Percentiles rank a stretch among this genome's conserved stretches.
Conservation (phyloP, 2,329 filamentous ascomycete genomes). For the Epichloe gansuensis region DNA sequence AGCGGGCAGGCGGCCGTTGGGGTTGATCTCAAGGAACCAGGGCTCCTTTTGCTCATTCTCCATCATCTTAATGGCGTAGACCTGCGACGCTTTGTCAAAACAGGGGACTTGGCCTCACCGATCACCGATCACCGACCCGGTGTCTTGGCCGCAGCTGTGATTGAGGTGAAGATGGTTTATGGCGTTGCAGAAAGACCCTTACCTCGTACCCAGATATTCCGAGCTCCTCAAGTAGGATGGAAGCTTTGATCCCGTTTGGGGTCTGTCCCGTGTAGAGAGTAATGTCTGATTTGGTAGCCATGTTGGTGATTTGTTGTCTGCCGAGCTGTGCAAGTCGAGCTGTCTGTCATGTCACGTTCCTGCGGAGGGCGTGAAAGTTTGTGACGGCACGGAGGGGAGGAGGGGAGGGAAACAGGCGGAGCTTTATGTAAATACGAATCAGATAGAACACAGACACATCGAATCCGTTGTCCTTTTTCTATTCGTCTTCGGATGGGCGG, state of each 20-base stretch:
- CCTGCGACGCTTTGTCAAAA: conserved; percentile 15
- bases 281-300: conserved; percentile 42
- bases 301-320: neutral
- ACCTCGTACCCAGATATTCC: conserved; percentile 64
- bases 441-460: too few species aligned
- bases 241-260: conserved; percentile 83
- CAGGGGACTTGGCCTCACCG: neutral
- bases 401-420: too few species aligned
- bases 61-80: conserved; percentile 54
- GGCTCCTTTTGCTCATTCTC: conserved; percentile 72
- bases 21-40: conserved; percentile 87
- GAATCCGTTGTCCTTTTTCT: too few species aligned
- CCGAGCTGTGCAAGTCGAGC: too few species aligned
- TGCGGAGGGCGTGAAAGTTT: too few species aligned
- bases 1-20: conserved; percentile 84
- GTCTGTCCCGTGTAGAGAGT: conserved; percentile 74
- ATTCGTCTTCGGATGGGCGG: too few species aligned
- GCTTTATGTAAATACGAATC: too few species aligned
- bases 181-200: neutral
- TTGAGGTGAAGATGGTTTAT: neutral
- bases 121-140: neutral
- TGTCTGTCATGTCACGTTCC: too few species aligned
- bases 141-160: too few species aligned
- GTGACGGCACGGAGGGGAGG: too few species aligned
- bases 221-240: conserved; percentile 77